A percentile compares a stretch with the other conserved stretches of the same genome.
These are phyloP conservation scores for Ceratocystis papillata DNA, from an alignment of 2,329 filamentous ascomycete genomes.

Conservation along the genomic window DNA sequence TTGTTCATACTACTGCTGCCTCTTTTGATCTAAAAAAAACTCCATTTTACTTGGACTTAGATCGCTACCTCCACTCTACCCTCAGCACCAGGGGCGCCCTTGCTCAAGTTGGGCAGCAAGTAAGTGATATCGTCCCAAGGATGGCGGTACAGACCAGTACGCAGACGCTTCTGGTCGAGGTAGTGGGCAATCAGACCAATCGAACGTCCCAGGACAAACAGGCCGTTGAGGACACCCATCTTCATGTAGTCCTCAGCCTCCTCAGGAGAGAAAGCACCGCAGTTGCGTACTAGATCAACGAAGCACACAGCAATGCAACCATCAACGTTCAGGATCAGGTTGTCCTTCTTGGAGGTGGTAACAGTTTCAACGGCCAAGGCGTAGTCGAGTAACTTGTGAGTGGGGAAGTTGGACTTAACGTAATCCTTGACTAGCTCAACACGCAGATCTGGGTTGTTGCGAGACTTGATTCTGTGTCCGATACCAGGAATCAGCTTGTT, in stretches of 20 bases:
- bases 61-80: conserved; percentile 84
- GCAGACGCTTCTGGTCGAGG: conserved; percentile 98
- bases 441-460: conserved; percentile 99
- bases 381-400: conserved; percentile 96
- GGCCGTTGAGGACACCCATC: conserved; percentile 99
- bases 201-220: conserved; percentile 92
- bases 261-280: conserved; percentile 88
- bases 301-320: conserved; percentile 98
- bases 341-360: conserved; percentile 99
- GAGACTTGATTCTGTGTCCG: conserved; percentile 97
- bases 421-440: conserved; percentile 99
- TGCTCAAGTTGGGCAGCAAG: conserved; percentile 68
- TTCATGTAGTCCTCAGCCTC: conserved; percentile 97
- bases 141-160: conserved; percentile 96
- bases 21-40: conserved; percentile 28
- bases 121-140: conserved; percentile 99
- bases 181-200: conserved; percentile 99
- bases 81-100: conserved; percentile 61
- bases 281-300: conserved; percentile 93
- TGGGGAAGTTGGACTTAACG: conserved; percentile 93
- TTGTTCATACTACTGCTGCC: conserved; percentile 18
- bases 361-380: conserved; percentile 95
- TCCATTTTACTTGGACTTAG: conserved; percentile 34
- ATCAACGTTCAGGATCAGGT: conserved; percentile 98
- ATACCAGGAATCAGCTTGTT: conserved; percentile 99